Evolutionary conservation across 805 yeast genomes (phyloP), one percentile per base, ranked within the genome.

Genomic region (Nakazawaea wickerhamii): DNA sequence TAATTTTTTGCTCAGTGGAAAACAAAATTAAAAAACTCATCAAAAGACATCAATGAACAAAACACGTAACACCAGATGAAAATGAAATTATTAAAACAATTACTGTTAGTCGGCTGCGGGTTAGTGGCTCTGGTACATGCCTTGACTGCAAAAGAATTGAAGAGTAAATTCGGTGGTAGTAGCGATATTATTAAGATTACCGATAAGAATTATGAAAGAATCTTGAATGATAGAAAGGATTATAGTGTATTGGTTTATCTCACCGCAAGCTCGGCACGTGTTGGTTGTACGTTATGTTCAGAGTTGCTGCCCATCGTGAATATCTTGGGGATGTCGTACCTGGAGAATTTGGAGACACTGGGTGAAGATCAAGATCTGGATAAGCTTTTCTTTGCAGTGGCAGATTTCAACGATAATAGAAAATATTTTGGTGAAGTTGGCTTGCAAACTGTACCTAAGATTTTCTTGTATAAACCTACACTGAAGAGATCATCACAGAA

Each of bases 281-380:
- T 90, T 55, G 86, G 85, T 10, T 93, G 99, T 65, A 66, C 67
- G 1, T 67, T 85, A 40, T 93, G 99, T 71, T 52, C 65, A 8
- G 78, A 80, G 33, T 73, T 84, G 52, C 77, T 72, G 20, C 95
- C 96, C 2, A 75, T 73, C 33, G 85, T 61, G 54, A 73, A 73
- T 14, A 55, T 63, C 33, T 61, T 88, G 31, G 95, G 86, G 6
- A 54, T 66, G 38, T 80, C 90, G 19, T 85, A 83, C 45, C 44
- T 40, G 26, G 52, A 51, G 25, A 73, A 71, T 62, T 56, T 64
- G 43, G 56, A 68, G 30, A 80, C 74, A 33, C 80, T 76, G 53
- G 83, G 87, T 17, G 50, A 48, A 4, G 63, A 65, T 46, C 75
- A 67, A 32, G 73, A 70, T 36, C 73, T 68, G 20, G 27, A 30